Percentiles rank a stretch among this genome's conserved stretches.
phyloP scores from a whole-genome alignment of 306 rosid genomes.

The Nissolia schottii region DNA sequence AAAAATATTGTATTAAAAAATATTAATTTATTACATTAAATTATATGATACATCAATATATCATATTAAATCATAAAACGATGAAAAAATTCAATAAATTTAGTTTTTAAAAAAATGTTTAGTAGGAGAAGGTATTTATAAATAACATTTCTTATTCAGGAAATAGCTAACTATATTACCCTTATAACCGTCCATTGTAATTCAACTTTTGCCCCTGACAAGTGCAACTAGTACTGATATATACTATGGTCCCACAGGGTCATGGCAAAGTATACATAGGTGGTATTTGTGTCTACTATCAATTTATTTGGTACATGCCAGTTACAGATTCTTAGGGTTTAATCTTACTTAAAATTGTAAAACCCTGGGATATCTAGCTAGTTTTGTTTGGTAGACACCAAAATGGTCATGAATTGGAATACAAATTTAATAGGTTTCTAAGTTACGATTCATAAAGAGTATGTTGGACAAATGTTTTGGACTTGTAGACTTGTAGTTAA shows the following conservation, averaged over 20 bases:
- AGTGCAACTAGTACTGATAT: background rate
- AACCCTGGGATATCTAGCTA: background rate
- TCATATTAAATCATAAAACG: too few species aligned
- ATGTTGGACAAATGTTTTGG: background rate
- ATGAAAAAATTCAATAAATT: too few species aligned
- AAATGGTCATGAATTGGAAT: background rate
- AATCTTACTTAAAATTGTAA: background rate
- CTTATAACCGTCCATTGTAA: background rate
- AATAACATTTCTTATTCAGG: too few species aligned
- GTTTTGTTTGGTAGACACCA: background rate
- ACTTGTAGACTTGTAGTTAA: background rate
- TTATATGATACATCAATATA: too few species aligned
- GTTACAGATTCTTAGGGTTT: background rate
- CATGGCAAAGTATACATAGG: background rate
- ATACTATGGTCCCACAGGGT: background rate
- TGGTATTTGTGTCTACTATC: background rate
- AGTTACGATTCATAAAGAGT: background rate
- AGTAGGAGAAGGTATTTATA: too few species aligned
- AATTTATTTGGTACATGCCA: conserved; percentile 1
- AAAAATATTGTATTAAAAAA: too few species aligned
- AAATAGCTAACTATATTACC: background rate
- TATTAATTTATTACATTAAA: too few species aligned
- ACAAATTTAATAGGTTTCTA: background rate
- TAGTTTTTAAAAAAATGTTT: too few species aligned
- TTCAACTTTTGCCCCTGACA: background rate